phyloP scores from a whole-genome alignment of 805 yeast genomes.

The Wickerhamiella brachini region DNA sequence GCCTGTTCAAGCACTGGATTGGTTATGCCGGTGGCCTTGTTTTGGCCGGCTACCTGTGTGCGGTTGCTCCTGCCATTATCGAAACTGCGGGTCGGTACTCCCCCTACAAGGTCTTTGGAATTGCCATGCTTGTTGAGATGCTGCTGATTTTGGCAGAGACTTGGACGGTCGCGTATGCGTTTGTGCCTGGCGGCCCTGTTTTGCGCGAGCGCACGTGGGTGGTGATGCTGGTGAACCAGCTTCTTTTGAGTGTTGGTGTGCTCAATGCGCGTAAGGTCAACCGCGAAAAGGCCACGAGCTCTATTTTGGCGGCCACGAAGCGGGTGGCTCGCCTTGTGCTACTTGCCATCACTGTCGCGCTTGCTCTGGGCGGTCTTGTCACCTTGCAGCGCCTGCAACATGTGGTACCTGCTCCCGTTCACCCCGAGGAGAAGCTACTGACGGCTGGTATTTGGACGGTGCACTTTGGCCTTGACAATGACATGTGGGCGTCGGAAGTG shows the following conservation, averaged over 20 bases:
- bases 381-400: slow-evolving; percentile 45
- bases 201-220: slow-evolving; percentile 81
- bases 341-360: slow-evolving; percentile 26
- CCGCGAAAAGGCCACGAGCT: slow-evolving; percentile 2
- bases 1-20: slow-evolving; percentile 45
- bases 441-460: slow-evolving; percentile 98
- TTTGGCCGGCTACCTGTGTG: slow-evolving; percentile 45
- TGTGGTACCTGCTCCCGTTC: slow-evolving; percentile 50
- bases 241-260: slow-evolving; percentile 41
- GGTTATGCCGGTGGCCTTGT: slow-evolving; percentile 64
- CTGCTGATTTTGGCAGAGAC: slow-evolving; percentile 66
- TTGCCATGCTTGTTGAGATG: slow-evolving; percentile 33
- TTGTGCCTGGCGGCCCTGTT: slow-evolving; percentile 86
- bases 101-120: slow-evolving; percentile 35
- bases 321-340: slow-evolving; percentile 17
- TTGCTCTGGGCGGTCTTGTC: slow-evolving; percentile 36
- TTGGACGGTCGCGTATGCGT: slow-evolving; percentile 97
- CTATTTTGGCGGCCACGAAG: slow-evolving; percentile 13
- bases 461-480: slow-evolving; percentile 93
- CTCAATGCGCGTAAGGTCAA: slow-evolving; percentile 17
- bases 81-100: slow-evolving; percentile 41
- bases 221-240: slow-evolving; percentile 45
- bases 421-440: slow-evolving; percentile 51
- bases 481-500: slow-evolving; percentile 92
- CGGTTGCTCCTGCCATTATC: slow-evolving; percentile 47